Evolutionary conservation across 2,329 filamentous ascomycete genomes (phyloP).

Genomic region (Xylaria sp.): DNA sequence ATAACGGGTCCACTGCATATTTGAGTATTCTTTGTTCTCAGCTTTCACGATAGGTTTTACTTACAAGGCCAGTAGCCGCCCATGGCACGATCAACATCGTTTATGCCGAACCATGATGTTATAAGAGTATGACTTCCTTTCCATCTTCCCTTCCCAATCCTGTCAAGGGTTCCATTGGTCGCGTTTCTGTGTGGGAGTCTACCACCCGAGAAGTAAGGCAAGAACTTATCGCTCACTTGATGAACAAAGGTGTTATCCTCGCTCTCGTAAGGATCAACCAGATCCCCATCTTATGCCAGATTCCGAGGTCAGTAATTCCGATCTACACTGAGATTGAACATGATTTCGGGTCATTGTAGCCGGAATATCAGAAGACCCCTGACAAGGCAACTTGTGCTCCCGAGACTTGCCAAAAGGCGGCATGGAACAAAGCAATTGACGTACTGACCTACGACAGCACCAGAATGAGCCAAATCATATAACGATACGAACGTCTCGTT

Average conservation of each 20-base stretch:
- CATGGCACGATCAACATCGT: constrained; percentile 36
- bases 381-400: background rate
- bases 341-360: background rate
- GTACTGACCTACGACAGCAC: constrained; percentile 27
- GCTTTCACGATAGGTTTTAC: background rate
- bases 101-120: constrained; percentile 33
- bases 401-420: too few species aligned
- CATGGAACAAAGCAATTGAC: background rate
- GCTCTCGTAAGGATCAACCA: constrained; percentile 30
- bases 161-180: background rate
- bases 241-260: constrained; percentile 36
- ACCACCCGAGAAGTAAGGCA: constrained; percentile 32
- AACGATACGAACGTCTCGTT: constrained; percentile 29
- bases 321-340: background rate
- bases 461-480: constrained; percentile 33
- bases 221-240: constrained; percentile 33
- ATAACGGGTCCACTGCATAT: constrained; percentile 24
- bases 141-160: constrained; percentile 11
- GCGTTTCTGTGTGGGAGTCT: constrained; percentile 17
- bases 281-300: constrained; percentile 15
- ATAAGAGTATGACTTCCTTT: constrained; percentile 27
- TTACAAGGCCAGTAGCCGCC: constrained; percentile 36
- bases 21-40: background rate
- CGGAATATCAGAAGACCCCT: background rate
- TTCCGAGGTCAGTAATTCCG: background rate